Percentiles rank a stretch among this genome's conserved stretches.
Conservation (phyloP, 2,329 filamentous ascomycete species). For the Mycosphaerella arachidis region DNA sequence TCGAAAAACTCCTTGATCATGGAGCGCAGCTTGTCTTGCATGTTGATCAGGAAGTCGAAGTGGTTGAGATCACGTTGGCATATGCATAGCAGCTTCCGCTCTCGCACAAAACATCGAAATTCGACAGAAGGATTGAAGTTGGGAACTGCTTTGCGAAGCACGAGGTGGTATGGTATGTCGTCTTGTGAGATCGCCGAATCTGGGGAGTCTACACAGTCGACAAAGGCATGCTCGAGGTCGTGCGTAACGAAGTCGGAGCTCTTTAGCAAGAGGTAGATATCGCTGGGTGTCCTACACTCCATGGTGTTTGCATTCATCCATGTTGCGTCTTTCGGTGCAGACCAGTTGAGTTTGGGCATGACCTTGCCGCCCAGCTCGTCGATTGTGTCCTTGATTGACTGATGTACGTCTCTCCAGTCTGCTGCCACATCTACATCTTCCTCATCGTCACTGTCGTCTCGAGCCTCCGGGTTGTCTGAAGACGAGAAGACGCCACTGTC, state of each 20-base stretch:
- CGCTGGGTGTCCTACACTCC: slow-evolving; percentile 81
- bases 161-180: slow-evolving; percentile 68
- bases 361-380: slow-evolving; percentile 76
- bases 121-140: slow-evolving; percentile 85
- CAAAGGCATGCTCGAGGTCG: slow-evolving; percentile 89
- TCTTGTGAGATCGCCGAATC: slow-evolving; percentile 20
- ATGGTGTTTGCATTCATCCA: slow-evolving; percentile 90
- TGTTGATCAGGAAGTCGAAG: slow-evolving; percentile 72
- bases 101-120: slow-evolving; percentile 91
- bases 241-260: slow-evolving; percentile 92
- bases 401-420: slow-evolving; percentile 67
- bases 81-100: slow-evolving; percentile 73
- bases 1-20: slow-evolving; percentile 74
- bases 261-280: slow-evolving; percentile 90
- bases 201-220: slow-evolving; percentile 56
- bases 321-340: slow-evolving; percentile 88
- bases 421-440: slow-evolving; percentile 40
- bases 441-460: slow-evolving; percentile 24
- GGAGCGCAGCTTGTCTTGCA: slow-evolving; percentile 63
- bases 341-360: slow-evolving; percentile 95
- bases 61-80: slow-evolving; percentile 87
- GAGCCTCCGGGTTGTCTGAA: slow-evolving; percentile 28
- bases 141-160: slow-evolving; percentile 76
- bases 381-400: slow-evolving; percentile 71
- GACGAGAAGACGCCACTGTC: slow-evolving; percentile 51